Conservation (phyloP, 192 early-diverging fungal species). For the Pilaira anomala region DNA sequence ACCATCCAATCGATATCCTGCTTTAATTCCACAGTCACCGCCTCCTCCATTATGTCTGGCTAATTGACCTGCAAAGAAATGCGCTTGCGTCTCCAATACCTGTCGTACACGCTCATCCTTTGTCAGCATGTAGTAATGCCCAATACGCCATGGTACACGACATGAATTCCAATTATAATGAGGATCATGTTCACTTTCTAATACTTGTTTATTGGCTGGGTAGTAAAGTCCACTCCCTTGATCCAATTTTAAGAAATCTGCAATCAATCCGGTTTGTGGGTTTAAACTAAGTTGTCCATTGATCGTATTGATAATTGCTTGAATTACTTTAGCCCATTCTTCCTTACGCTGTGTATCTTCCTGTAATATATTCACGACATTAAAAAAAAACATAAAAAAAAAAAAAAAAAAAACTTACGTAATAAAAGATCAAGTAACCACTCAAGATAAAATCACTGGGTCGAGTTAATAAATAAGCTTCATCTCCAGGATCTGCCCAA, state of each 20-base stretch:
- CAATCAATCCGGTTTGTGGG: constrained; percentile 48
- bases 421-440: constrained; percentile 48
- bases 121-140: constrained; percentile 48
- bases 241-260: constrained; percentile 49
- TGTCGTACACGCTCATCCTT: constrained; percentile 42
- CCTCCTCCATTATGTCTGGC: constrained; percentile 4
- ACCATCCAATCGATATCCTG: constrained; percentile 50
- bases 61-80: constrained; percentile 42
- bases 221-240: constrained; percentile 30
- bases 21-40: constrained; percentile 37
- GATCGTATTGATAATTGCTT: constrained; percentile 39
- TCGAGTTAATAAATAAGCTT: constrained; percentile 43
- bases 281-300: constrained; percentile 39
- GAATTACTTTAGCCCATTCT: constrained; percentile 44
- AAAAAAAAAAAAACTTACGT: constrained; percentile 24
- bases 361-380: constrained; percentile 1
- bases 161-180: constrained; percentile 59
- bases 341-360: constrained; percentile 43
- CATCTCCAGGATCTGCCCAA: constrained; percentile 47
- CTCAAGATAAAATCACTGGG: constrained; percentile 54
- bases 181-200: constrained; percentile 47
- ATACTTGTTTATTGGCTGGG: constrained; percentile 38
- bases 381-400: neutral
- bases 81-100: constrained; percentile 37
- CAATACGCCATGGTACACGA: constrained; percentile 54